Conservation (phyloP, 495 filamentous ascomycete genomes). For the Lepraria neglecta region DNA sequence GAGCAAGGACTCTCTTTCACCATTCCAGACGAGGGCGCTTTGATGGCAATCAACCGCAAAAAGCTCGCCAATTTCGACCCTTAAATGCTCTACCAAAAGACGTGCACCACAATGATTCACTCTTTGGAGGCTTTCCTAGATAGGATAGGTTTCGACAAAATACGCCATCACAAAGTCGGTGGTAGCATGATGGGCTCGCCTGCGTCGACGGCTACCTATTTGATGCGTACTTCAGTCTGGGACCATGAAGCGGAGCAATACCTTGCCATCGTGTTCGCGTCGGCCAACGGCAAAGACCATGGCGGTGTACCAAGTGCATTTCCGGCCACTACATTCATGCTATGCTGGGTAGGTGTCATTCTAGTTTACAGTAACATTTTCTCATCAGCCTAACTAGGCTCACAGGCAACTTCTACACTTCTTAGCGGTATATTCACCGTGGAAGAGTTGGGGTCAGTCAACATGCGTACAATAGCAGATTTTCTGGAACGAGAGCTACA, state of each 20-base stretch:
- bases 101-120: conserved; percentile 29
- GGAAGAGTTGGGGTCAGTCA: no score
- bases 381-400: no score
- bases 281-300: no score
- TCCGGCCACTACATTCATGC: conserved; percentile 32
- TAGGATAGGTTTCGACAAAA: not conserved
- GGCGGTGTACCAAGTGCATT: conserved; percentile 30
- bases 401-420: not conserved
- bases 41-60: conserved; percentile 23
- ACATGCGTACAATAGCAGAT: not conserved
- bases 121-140: conserved; percentile 37
- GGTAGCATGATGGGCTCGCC: conserved; percentile 8
- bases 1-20: no score
- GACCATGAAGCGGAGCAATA: conserved; percentile 22
- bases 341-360: conserved; percentile 24
- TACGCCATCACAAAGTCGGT: not conserved
- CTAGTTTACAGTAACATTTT: no score
- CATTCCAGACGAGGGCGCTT: not conserved
- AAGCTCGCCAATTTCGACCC: conserved; percentile 31
- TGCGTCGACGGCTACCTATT: not conserved
- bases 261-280: conserved; percentile 20
- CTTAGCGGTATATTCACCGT: not conserved
- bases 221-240: conserved; percentile 1
- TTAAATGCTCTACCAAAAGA: conserved; percentile 31
- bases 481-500: not conserved